These are phyloP conservation scores for Neonectria punicea DNA, from an alignment of 2,329 filamentous ascomycete species.

Conservation along the genomic window DNA sequence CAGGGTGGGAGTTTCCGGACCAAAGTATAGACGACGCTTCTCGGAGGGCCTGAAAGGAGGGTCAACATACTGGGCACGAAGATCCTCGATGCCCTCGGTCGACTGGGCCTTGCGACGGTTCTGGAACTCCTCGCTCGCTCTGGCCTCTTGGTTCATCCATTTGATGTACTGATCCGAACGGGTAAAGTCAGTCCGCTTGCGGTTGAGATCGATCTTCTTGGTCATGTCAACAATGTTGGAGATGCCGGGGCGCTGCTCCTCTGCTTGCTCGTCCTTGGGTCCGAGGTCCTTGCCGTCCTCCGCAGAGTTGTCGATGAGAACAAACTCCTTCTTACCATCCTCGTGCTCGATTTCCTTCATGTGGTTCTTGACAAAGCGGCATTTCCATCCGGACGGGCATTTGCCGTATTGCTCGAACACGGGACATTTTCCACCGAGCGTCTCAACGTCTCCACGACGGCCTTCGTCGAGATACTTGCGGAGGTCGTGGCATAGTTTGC, in stretches of 20 bases:
- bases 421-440: slow-evolving; percentile 82
- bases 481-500: slow-evolving; percentile 85
- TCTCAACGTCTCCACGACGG: slow-evolving; percentile 81
- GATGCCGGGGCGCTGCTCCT: slow-evolving; percentile 70
- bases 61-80: slow-evolving; percentile 84
- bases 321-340: slow-evolving; percentile 85
- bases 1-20: slow-evolving; percentile 90
- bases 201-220: slow-evolving; percentile 79
- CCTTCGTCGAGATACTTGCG: slow-evolving; percentile 86
- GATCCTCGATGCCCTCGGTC: slow-evolving; percentile 68
- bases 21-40: slow-evolving; percentile 94
- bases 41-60: slow-evolving; percentile 90
- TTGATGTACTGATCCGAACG: slow-evolving; percentile 80
- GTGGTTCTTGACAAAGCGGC: slow-evolving; percentile 88
- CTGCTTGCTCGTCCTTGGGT: slow-evolving; percentile 53
- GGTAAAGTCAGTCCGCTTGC: slow-evolving; percentile 75
- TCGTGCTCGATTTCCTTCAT: slow-evolving; percentile 81
- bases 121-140: slow-evolving; percentile 52
- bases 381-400: slow-evolving; percentile 92
- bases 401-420: slow-evolving; percentile 80
- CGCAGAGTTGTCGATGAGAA: slow-evolving; percentile 63
- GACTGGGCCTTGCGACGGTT: slow-evolving; percentile 56
- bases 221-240: slow-evolving; percentile 78
- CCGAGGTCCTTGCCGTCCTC: slow-evolving; percentile 43
- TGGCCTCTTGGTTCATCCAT: slow-evolving; percentile 77